Conservation (phyloP, 1,284 basidiomycete genomes). For the Sanghuangporus baumii region DNA sequence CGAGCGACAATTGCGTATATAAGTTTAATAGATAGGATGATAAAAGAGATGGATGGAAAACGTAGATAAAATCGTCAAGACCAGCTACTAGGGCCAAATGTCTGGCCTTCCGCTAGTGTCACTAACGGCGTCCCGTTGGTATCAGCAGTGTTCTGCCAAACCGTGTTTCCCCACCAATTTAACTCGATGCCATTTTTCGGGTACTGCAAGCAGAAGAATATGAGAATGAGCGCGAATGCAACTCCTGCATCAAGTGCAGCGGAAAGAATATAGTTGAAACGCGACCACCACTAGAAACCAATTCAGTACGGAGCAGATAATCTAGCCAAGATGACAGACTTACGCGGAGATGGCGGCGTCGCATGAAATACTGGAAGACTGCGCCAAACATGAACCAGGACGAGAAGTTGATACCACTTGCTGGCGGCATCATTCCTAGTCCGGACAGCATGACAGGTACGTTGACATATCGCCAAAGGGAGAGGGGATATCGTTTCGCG, state of each 20-base stretch:
- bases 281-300: slow-evolving; percentile 64
- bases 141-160: slow-evolving; percentile 57
- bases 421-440: slow-evolving; percentile 63
- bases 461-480: slow-evolving; percentile 74
- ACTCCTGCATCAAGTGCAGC: slow-evolving; percentile 31
- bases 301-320: not conserved
- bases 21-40: not conserved
- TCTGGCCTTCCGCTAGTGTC: slow-evolving; percentile 36
- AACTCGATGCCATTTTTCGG: slow-evolving; percentile 25
- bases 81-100: slow-evolving; percentile 57
- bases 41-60: not conserved
- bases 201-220: slow-evolving; percentile 29
- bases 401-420: slow-evolving; percentile 73
- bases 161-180: slow-evolving; percentile 68
- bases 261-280: slow-evolving; percentile 76
- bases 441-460: slow-evolving; percentile 70
- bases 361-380: slow-evolving; percentile 77
- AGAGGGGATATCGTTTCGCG: slow-evolving; percentile 70
- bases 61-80: slow-evolving; percentile 26
- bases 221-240: slow-evolving; percentile 26
- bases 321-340: not conserved
- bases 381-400: slow-evolving; percentile 69
- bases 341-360: slow-evolving; percentile 63
- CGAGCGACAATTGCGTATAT: not conserved
- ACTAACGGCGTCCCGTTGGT: slow-evolving; percentile 49